Evolutionary conservation across 768 basidiomycete species (phyloP), one percentile per base, ranked within the genome.

Genomic region (Wakefieldia striispora): DNA sequence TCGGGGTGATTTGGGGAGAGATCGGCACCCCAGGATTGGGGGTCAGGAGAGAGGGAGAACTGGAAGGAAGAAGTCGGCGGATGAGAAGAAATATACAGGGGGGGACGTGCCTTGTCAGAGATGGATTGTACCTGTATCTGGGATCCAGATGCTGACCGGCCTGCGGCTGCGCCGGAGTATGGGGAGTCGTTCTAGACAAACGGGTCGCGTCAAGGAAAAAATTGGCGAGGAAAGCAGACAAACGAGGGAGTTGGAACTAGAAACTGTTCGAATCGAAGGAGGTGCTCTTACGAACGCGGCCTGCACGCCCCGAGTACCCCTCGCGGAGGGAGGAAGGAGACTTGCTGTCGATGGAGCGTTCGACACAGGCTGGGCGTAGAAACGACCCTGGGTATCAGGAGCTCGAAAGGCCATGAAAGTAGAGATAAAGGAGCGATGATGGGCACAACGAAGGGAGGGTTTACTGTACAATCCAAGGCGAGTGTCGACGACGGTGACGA

Each of bases 41-140:
- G 88, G 66, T 89, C 86, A 1, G 86, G 79, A 6, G 86, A 81
- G 19, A 89, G 78, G 14, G 86, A 86, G 61, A 80, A 89, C 86
- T 90, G 31, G 43, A 19, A 17, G 39, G 2, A 14, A 17, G 29
- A 14, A 4, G 38, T 62, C 19, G 40, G 51, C 39, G 35, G 21
- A 26, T 3, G 46, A 37, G 45, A 41, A 7, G 31, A 45, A 4
- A 44, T 8, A 33, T 3, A 14, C 4, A n/a, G 13, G 8, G 10
- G n/a, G 23, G 43, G 43, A 54, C 68, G 37, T 53, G 72, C 83
- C 72, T 85, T 84, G 61, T 85, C 79, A 26, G 82, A 81, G 51
- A 84, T 75, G 19, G 80, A 83, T 12, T 69, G 71, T 47, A 34
- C 40, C 33, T 69, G 71, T 47, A 34, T 38, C 33, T 69, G 70